A percentile compares a stretch with the other conserved stretches of the same genome.
Conservation (phyloP, 192 early-diverging fungal species). For the Coemansia sp. region DNA sequence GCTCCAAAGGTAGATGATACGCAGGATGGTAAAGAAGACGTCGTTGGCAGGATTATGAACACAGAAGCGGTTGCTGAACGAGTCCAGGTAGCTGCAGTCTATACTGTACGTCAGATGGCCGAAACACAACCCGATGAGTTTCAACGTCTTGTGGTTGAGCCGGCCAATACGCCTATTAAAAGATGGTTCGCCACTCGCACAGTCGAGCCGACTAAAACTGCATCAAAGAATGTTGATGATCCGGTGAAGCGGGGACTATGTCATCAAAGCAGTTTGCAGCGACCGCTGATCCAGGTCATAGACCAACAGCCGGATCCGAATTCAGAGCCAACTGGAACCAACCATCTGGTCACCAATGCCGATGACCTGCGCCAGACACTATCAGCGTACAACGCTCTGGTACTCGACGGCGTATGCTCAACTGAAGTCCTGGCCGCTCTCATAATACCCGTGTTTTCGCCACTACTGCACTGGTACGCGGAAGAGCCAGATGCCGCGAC, state of each 20-base stretch:
- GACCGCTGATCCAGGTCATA: conserved; percentile 30
- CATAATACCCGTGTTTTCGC: conserved; percentile 53
- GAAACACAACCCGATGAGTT: conserved; percentile 20
- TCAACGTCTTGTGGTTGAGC: conserved; percentile 51
- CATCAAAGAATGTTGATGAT: neutral
- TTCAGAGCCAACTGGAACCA: neutral
- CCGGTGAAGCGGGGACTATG: conserved; percentile 5
- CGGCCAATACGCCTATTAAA: conserved; percentile 42
- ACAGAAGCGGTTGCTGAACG: conserved; percentile 11
- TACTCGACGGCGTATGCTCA: conserved; percentile 65
- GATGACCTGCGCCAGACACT: conserved; percentile 51
- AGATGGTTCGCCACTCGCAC: conserved; percentile 35
- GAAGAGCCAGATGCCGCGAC: conserved; percentile 41
- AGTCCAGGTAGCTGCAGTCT: conserved; percentile 20
- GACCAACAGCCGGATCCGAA: neutral
- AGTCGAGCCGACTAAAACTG: neutral
- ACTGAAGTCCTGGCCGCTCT: conserved; percentile 60
- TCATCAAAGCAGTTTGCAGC: neutral
- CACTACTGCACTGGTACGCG: conserved; percentile 63
- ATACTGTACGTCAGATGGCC: conserved; percentile 23
- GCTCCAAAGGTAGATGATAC: neutral
- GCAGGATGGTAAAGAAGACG: neutral
- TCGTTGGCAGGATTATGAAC: conserved; percentile 12
- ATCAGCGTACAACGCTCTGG: conserved; percentile 55
- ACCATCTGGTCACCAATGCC: conserved; percentile 44